Evolutionary conservation across 768 basidiomycete genomes (phyloP).

Genomic region (Mycena chlorophos): DNA sequence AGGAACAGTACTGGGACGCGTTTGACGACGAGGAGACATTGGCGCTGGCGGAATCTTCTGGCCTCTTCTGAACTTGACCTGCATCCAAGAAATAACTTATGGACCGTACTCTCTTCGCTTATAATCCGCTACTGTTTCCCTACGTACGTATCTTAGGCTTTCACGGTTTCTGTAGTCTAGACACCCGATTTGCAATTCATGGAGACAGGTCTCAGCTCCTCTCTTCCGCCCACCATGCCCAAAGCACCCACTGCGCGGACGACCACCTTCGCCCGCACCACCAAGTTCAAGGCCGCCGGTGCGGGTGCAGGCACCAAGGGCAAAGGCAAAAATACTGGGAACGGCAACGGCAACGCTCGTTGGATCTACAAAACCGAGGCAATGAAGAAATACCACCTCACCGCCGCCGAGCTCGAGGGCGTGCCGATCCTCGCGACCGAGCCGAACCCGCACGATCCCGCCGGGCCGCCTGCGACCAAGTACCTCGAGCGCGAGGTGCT

Average conservation of each 20-base stretch:
- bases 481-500: background rate
- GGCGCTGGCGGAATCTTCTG: background rate
- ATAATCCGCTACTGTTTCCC: background rate
- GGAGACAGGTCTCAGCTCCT: no score
- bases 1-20: background rate
- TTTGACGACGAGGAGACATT: background rate
- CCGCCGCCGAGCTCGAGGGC: background rate
- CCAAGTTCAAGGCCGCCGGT: background rate
- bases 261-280: background rate
- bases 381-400: background rate
- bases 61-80: background rate
- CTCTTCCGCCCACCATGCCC: constrained; percentile 4
- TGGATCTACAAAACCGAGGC: constrained; percentile 7
- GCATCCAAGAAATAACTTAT: no score
- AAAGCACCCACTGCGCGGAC: background rate
- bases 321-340: background rate
- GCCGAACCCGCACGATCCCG: background rate
- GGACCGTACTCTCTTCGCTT: background rate
- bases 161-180: no score
- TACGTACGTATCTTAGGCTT: no score
- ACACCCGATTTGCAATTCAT: no score
- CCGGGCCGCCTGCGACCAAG: background rate
- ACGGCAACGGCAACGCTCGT: background rate
- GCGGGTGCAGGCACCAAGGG: background rate
- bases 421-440: background rate